Conservation (phyloP, 2,329 filamentous ascomycete genomes). For the Neopestalotiopsis rosae region DNA sequence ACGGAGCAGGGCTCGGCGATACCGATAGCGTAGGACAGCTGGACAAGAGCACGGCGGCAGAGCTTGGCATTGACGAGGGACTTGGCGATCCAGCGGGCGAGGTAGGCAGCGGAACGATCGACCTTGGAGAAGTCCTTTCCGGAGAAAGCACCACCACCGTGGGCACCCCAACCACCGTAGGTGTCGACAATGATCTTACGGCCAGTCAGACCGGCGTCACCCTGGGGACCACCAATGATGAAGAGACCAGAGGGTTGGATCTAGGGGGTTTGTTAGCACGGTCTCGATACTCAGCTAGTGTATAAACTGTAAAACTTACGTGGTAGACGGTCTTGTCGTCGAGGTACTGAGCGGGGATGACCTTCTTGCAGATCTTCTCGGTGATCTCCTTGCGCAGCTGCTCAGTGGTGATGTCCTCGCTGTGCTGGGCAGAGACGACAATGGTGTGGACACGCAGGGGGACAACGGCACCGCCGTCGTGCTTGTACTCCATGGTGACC, state of each 20-base stretch:
- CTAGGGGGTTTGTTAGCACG: slow-evolving; percentile 36
- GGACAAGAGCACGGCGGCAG: slow-evolving; percentile 90
- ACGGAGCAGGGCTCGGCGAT: slow-evolving; percentile 97
- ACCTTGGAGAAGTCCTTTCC: slow-evolving; percentile 99
- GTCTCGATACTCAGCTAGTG: not conserved
- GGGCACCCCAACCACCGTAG: slow-evolving; percentile 99
- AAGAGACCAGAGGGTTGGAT: slow-evolving; percentile 98
- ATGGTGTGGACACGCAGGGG: slow-evolving; percentile 94
- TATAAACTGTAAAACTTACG: slow-evolving; percentile 55
- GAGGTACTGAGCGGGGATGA: slow-evolving; percentile 90
- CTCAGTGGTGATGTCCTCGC: slow-evolving; percentile 86
- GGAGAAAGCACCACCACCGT: slow-evolving; percentile 99
- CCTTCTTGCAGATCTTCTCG: slow-evolving; percentile 96
- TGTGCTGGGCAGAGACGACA: slow-evolving; percentile 95
- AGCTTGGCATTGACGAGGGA: slow-evolving; percentile 90
- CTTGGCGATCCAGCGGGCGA: slow-evolving; percentile 98
- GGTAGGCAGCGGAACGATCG: slow-evolving; percentile 96
- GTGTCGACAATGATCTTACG: slow-evolving; percentile 99
- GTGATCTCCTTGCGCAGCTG: slow-evolving; percentile 90
- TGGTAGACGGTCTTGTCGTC: slow-evolving; percentile 96
- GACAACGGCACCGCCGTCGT: slow-evolving; percentile 92
- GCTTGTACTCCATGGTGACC: slow-evolving; percentile 98
- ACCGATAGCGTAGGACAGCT: slow-evolving; percentile 99
- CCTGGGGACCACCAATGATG: slow-evolving; percentile 98
- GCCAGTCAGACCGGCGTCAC: slow-evolving; percentile 97